These are phyloP conservation scores for Houttuynia cordata DNA, from an alignment of 164 flowering plant species.

Conservation along the genomic window DNA sequence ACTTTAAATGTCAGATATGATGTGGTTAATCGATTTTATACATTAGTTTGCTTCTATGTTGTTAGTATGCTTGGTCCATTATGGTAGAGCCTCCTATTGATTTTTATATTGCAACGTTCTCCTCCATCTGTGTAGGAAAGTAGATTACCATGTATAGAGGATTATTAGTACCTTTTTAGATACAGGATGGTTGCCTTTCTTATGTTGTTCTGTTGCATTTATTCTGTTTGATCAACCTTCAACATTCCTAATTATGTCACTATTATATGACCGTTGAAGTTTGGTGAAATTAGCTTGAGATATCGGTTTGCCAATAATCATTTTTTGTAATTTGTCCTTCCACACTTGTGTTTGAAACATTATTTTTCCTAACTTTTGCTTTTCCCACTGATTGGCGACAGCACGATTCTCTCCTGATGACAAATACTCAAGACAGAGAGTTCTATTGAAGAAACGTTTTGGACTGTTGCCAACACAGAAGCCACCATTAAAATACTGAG, in stretches of 20 bases:
- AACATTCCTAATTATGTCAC: background rate
- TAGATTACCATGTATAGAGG: too few species aligned
- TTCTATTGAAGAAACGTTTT: constrained; percentile 84
- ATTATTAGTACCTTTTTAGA: too few species aligned
- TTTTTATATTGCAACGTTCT: too few species aligned
- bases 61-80: background rate
- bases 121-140: too few species aligned
- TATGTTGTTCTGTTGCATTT: background rate
- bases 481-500: constrained; percentile 66
- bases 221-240: background rate
- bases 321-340: too few species aligned
- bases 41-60: background rate
- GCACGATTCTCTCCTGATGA: constrained; percentile 98
- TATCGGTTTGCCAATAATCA: too few species aligned
- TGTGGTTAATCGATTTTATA: background rate
- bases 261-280: background rate
- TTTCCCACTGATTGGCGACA: constrained; percentile 20
- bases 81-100: too few species aligned
- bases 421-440: constrained; percentile 86
- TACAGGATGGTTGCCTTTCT: background rate
- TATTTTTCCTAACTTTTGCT: background rate
- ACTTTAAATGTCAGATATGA: background rate
- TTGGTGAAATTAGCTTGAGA: background rate
- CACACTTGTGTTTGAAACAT: background rate
- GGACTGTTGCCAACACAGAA: constrained; percentile 83